These are phyloP conservation scores for Thamnidium elegans DNA, from an alignment of 192 early-diverging fungal genomes.

Conservation along the genomic window DNA sequence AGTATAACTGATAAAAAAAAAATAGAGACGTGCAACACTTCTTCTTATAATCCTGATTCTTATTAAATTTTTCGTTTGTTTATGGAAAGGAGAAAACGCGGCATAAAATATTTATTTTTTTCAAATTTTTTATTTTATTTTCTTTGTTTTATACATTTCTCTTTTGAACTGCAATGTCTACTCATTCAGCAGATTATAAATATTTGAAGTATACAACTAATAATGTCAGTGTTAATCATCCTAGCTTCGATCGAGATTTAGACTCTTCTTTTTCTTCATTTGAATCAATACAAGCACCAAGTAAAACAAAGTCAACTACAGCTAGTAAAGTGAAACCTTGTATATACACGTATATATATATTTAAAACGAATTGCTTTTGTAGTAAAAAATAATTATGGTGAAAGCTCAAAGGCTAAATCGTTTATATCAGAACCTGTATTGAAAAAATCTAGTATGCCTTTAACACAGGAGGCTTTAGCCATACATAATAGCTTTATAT, in stretches of 20 bases:
- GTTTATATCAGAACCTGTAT: background rate
- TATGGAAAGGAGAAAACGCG: too few species aligned
- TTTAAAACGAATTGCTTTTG: background rate
- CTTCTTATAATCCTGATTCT: too few species aligned
- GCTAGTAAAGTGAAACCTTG: background rate
- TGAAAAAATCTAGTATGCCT: background rate
- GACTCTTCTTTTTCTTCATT: slow-evolving; percentile 4
- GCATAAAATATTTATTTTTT: too few species aligned
- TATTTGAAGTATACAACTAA: too few species aligned
- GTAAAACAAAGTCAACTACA: background rate
- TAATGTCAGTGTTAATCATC: slow-evolving; percentile 1
- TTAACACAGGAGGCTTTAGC: background rate
- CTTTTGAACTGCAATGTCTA: background rate
- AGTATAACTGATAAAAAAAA: too few species aligned
- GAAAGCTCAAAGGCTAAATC: background rate
- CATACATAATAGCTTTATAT: background rate
- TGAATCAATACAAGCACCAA: background rate
- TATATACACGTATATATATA: background rate
- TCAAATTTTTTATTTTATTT: too few species aligned
- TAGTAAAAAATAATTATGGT: background rate
- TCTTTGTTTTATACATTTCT: too few species aligned
- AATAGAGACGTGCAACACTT: too few species aligned
- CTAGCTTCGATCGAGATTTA: slow-evolving; percentile 1
- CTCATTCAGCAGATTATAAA: too few species aligned
- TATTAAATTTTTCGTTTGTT: too few species aligned